Conservation (phyloP, 352 stramenopile species). For the Phytophthora aleatoria region DNA sequence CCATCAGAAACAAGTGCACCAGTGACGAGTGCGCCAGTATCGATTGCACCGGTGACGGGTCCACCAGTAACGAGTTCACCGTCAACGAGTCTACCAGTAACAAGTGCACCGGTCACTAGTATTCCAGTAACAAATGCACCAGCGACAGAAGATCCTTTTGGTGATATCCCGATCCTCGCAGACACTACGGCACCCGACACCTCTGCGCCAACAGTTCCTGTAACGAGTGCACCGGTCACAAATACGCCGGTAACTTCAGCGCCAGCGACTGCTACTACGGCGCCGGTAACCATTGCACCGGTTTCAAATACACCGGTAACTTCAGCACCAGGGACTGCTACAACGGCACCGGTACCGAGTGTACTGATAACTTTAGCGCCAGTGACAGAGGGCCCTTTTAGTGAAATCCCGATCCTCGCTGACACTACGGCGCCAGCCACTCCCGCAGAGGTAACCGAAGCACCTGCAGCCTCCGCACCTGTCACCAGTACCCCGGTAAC, state of each 20-base stretch:
- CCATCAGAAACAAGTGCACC: not conserved
- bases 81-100: not conserved
- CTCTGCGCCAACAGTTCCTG: not conserved
- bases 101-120: not conserved
- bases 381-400: slow-evolving; percentile 14
- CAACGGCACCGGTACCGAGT: not conserved
- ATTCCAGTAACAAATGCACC: slow-evolving; percentile 1
- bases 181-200: not conserved
- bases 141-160: slow-evolving; percentile 17
- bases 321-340: not conserved
- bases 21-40: not conserved
- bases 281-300: not conserved
- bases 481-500: not conserved
- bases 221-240: not conserved
- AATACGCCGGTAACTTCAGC: not conserved
- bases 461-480: slow-evolving; percentile 10
- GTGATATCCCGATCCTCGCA: slow-evolving; percentile 14
- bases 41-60: not conserved
- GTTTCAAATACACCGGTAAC: not conserved
- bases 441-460: slow-evolving; percentile 3
- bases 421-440: slow-evolving; percentile 10
- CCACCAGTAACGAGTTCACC: not conserved
- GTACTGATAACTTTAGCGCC: not conserved
- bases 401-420: slow-evolving; percentile 14
- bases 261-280: not conserved